Conservation (phyloP, 768 basidiomycete species). For the Daedaleopsis sinensis region DNA sequence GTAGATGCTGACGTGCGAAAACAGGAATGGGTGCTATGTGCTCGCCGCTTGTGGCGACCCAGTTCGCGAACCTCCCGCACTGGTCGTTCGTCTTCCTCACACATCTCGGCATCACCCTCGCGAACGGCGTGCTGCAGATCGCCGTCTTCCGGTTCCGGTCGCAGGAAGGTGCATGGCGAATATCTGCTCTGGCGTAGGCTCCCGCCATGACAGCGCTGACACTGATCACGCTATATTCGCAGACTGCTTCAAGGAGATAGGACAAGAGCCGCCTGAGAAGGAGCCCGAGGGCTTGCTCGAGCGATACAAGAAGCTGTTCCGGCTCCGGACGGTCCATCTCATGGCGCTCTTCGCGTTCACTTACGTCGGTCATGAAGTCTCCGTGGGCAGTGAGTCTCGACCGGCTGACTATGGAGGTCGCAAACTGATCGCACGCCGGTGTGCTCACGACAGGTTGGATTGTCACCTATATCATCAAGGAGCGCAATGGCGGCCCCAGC, state of each 20-base stretch:
- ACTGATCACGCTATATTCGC: neutral
- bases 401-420: too few relatives aligned
- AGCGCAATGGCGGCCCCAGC: conserved; percentile 39
- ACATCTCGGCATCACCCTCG: conserved; percentile 29
- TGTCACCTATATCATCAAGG: conserved; percentile 45
- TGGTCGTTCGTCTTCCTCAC: conserved; percentile 49
- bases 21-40: conserved; percentile 46
- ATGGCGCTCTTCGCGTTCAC: conserved; percentile 42
- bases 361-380: conserved; percentile 48
- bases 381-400: conserved; percentile 39
- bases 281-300: conserved; percentile 35
- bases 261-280: conserved; percentile 26
- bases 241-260: conserved; percentile 28
- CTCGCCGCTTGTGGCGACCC: conserved; percentile 54
- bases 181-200: too few relatives aligned
- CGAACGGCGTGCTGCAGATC: conserved; percentile 20
- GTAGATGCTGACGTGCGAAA: neutral
- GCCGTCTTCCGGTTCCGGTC: conserved; percentile 30
- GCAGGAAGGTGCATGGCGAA: conserved; percentile 31
- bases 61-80: conserved; percentile 41
- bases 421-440: neutral
- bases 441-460: conserved; percentile 40
- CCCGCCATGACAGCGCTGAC: neutral
- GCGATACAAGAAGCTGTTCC: conserved; percentile 38
- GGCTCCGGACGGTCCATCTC: conserved; percentile 37